These are phyloP conservation scores for Eutypa lata DNA, from an alignment of 2,329 filamentous ascomycete genomes.

Conservation along the genomic window DNA sequence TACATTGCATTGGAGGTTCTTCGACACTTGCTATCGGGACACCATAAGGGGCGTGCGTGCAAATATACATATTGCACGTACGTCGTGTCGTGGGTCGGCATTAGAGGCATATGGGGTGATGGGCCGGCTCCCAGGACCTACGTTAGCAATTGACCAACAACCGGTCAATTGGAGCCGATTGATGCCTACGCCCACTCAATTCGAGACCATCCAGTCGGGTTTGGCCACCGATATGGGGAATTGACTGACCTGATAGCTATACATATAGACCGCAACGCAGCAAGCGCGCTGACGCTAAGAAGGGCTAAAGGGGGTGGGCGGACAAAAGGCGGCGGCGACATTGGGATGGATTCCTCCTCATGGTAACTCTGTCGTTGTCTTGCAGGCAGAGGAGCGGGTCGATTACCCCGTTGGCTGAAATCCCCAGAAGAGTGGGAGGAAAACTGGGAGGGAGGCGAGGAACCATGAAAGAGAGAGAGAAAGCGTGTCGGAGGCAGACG, in stretches of 20 bases:
- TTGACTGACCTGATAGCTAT: neutral
- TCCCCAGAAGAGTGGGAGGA: slow-evolving; percentile 9
- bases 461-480: slow-evolving; percentile 8
- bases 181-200: slow-evolving; percentile 2
- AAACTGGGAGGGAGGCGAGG: slow-evolving; percentile 12
- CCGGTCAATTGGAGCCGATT: neutral
- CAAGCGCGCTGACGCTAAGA: slow-evolving; percentile 38
- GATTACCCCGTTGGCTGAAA: slow-evolving; percentile 17
- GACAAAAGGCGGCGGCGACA: slow-evolving; percentile 13
- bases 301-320: slow-evolving; percentile 29
- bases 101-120: neutral
- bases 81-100: neutral
- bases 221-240: slow-evolving; percentile 12
- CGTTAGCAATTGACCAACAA: neutral
- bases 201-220: slow-evolving; percentile 16
- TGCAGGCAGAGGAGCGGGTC: neutral
- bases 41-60: slow-evolving; percentile 7
- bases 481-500: slow-evolving; percentile 18
- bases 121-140: neutral
- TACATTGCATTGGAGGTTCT: neutral
- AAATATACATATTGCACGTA: slow-evolving; percentile 2
- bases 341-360: slow-evolving; percentile 10
- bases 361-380: slow-evolving; percentile 1
- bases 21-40: slow-evolving; percentile 6
- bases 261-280: slow-evolving; percentile 18